These are phyloP conservation scores for Aphanomyces stellatus DNA, from an alignment of 352 stramenopile species.

Conservation along the genomic window DNA sequence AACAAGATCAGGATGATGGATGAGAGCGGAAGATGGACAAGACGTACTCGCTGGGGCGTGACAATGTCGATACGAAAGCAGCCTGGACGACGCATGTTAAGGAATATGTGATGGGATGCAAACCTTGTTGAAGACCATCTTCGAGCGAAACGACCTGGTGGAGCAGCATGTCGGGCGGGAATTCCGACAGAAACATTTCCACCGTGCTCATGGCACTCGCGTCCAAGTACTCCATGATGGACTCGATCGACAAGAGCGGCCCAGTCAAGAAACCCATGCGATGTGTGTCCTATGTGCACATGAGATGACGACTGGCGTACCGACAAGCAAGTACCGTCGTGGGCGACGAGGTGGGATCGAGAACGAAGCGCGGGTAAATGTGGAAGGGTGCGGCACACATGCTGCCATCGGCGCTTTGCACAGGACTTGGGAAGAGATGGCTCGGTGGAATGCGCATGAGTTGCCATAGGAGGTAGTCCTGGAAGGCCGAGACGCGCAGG, in stretches of 20 bases:
- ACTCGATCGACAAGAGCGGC: constrained; percentile 48
- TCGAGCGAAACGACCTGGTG: constrained; percentile 57
- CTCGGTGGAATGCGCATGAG: constrained; percentile 60
- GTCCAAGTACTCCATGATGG: constrained; percentile 59
- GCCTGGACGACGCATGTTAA: background rate
- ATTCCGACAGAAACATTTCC: constrained; percentile 39
- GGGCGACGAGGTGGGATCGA: constrained; percentile 21
- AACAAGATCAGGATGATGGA: too few species aligned
- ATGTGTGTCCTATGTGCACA: too few species aligned
- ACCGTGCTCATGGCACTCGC: constrained; percentile 41
- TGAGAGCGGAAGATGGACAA: constrained; percentile 25
- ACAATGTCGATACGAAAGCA: background rate
- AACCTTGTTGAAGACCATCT: background rate
- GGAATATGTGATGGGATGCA: constrained; percentile 18
- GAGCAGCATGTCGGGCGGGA: constrained; percentile 39
- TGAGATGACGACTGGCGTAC: too few species aligned
- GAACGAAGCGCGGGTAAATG: constrained; percentile 71
- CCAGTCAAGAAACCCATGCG: constrained; percentile 75
- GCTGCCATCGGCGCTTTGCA: constrained; percentile 42
- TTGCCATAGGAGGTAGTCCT: constrained; percentile 67
- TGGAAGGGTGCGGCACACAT: constrained; percentile 76
- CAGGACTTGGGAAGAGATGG: constrained; percentile 55
- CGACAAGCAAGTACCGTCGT: constrained; percentile 55
- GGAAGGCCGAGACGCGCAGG: constrained; percentile 42
- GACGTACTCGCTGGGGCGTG: constrained; percentile 19